These are phyloP conservation scores for Pichia deserticola DNA, from an alignment of 805 yeast genomes.

Conservation along the genomic window DNA sequence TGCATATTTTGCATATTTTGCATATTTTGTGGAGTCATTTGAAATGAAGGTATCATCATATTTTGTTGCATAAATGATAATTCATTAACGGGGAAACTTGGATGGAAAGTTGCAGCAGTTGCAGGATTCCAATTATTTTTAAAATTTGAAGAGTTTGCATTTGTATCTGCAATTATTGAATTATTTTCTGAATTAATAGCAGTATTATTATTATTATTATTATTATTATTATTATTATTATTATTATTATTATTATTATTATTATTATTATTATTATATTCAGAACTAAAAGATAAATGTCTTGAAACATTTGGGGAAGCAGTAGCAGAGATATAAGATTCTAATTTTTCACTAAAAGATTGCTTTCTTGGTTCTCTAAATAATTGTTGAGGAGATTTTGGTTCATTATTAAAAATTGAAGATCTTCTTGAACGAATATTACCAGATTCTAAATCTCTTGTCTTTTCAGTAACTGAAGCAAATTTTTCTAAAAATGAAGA, in stretches of 20 bases:
- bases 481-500: slow-evolving; percentile 54
- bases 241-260: slow-evolving; percentile 9
- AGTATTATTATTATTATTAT: slow-evolving; percentile 1
- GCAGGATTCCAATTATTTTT: slow-evolving; percentile 61
- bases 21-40: slow-evolving; percentile 18
- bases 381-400: slow-evolving; percentile 24
- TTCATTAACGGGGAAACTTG: slow-evolving; percentile 21
- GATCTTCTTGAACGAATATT: slow-evolving; percentile 42
- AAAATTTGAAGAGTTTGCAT: slow-evolving; percentile 10
- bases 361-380: slow-evolving; percentile 33
- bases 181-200: slow-evolving; percentile 27
- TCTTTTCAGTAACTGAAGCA: slow-evolving; percentile 59
- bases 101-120: slow-evolving; percentile 52
- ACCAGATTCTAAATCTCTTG: slow-evolving; percentile 49
- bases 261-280: slow-evolving; percentile 12
- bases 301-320: slow-evolving; percentile 24
- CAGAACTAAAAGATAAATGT: slow-evolving; percentile 26
- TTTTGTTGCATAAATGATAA: slow-evolving; percentile 11
- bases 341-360: slow-evolving; percentile 56
- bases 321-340: slow-evolving; percentile 36
- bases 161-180: slow-evolving; percentile 25
- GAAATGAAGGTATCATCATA: slow-evolving; percentile 17
- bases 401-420: slow-evolving; percentile 36
- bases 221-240: slow-evolving; percentile 10
- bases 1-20: no score